Evolutionary conservation across 2,329 filamentous ascomycete species (phyloP), one percentile per base, ranked within the genome.

Genomic region (Drechslera avenae): DNA sequence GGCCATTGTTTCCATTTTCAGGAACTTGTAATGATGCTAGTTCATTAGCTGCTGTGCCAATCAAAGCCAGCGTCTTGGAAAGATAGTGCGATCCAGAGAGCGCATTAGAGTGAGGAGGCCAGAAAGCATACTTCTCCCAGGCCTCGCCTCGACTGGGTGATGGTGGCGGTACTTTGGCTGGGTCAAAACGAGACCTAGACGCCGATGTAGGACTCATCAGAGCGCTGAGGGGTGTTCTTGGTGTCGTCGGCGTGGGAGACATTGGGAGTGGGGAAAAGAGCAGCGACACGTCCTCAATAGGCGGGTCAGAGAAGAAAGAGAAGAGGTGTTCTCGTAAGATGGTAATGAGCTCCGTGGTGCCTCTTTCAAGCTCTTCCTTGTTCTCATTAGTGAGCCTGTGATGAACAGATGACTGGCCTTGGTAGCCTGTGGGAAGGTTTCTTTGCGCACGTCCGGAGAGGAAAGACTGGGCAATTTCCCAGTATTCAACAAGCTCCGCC

Each of bases 51-150:
- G 89, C 92, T 2, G 88, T 88, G n/a, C 93, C 91, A 3, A 99
- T 85, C 3, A 97, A 79, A 0, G 86, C 81, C 17, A 97, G 79
- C 69, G 94, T 87, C 69, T 89, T 91, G 42, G 89, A 86, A 4
- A 99, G 81, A 67, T 96, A 97, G 71, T 96, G 85, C 1, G 93
- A 90, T n/a, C 90, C 93, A 51, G 91, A 95, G 18, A 97, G 78
- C 0, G 92, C 92, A 68, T 97, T 97, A 2, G 91, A 89, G 76
- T 89, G 88, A 0, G 93, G 94, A 3, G 93, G 92, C 92, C 93
- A 97, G 73, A 97, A 99, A 0, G 92, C 93, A 72, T 76, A 94
- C 85, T 76, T 93, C 88, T 97, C 94, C 91, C 91, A 97, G 0
- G 87, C 78, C 63, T 96, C 91, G 5, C 92, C 93, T 36, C 83